A percentile compares a stretch with the other conserved stretches of the same genome.
These are phyloP conservation scores for Aspergillus incahuasiensis DNA, from an alignment of 495 filamentous ascomycete genomes.

Conservation along the genomic window DNA sequence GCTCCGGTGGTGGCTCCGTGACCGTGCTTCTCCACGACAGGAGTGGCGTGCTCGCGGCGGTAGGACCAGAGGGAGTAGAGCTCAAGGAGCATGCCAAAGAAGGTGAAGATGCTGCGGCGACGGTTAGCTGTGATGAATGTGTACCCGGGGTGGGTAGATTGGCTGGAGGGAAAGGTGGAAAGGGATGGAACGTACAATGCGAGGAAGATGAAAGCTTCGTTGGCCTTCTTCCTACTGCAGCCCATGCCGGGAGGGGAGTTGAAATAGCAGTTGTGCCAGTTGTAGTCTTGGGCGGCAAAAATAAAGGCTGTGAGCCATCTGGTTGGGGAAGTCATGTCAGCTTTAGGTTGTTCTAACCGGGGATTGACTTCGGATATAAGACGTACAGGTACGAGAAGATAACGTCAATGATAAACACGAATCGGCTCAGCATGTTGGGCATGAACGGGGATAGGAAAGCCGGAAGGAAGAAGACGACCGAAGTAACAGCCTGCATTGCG, in stretches of 20 bases:
- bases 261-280: constrained; percentile 31
- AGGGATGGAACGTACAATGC: constrained; percentile 46
- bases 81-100: constrained; percentile 52
- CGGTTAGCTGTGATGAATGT: neutral
- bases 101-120: constrained; percentile 33
- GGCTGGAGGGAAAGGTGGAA: no score
- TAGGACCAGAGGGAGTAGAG: constrained; percentile 47
- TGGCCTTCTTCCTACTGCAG: constrained; percentile 40
- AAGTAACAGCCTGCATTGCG: constrained; percentile 43
- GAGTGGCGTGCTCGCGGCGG: constrained; percentile 20
- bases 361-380: neutral
- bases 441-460: constrained; percentile 52
- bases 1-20: neutral
- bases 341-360: neutral
- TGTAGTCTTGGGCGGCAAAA: constrained; percentile 55
- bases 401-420: constrained; percentile 50
- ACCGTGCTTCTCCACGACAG: constrained; percentile 24
- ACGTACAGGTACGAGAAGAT: constrained; percentile 58
- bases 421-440: constrained; percentile 37
- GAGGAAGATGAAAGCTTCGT: constrained; percentile 58
- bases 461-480: constrained; percentile 53
- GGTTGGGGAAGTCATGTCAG: constrained; percentile 9
- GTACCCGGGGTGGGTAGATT: no score
- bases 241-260: constrained; percentile 25
- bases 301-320: constrained; percentile 59